Evolutionary conservation across 2,329 filamentous ascomycete genomes (phyloP).

Genomic region (Hypoxylon sp.): DNA sequence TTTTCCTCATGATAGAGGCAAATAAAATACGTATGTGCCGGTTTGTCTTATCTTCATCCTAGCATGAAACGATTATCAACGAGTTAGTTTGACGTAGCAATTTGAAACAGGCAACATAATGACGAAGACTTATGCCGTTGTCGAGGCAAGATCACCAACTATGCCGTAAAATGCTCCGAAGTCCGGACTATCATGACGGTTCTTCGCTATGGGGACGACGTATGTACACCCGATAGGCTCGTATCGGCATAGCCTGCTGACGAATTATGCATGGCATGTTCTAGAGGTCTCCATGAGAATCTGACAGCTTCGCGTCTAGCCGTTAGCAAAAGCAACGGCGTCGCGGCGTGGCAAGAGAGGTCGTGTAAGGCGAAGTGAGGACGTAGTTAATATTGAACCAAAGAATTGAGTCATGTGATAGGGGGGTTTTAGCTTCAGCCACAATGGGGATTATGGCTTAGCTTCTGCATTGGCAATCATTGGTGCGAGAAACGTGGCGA

Average conservation of each 20-base stretch:
- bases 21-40: slow-evolving; percentile 30
- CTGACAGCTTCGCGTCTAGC: slow-evolving; percentile 1
- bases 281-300: slow-evolving; percentile 6
- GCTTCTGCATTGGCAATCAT: slow-evolving; percentile 10
- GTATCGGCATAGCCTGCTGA: slow-evolving; percentile 24
- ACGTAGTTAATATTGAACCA: slow-evolving; percentile 14
- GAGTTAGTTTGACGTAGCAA: neutral
- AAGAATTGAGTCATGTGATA: slow-evolving; percentile 22
- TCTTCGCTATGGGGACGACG: neutral
- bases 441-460: slow-evolving; percentile 22
- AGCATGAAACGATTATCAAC: slow-evolving; percentile 5
- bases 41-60: slow-evolving; percentile 1
- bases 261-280: slow-evolving; percentile 18
- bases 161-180: slow-evolving; percentile 8
- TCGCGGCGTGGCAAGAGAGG: slow-evolving; percentile 27
- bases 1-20: slow-evolving; percentile 28
- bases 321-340: neutral
- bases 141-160: slow-evolving; percentile 1
- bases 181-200: slow-evolving; percentile 4
- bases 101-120: slow-evolving; percentile 18
- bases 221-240: slow-evolving; percentile 8
- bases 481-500: slow-evolving; percentile 39
- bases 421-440: slow-evolving; percentile 29
- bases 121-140: slow-evolving; percentile 9
- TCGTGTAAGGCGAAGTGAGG: neutral